Evolutionary conservation across 129 eudicot genomes (phyloP), one percentile per base, ranked within the genome.

Genomic region (Flaveria linearis): DNA sequence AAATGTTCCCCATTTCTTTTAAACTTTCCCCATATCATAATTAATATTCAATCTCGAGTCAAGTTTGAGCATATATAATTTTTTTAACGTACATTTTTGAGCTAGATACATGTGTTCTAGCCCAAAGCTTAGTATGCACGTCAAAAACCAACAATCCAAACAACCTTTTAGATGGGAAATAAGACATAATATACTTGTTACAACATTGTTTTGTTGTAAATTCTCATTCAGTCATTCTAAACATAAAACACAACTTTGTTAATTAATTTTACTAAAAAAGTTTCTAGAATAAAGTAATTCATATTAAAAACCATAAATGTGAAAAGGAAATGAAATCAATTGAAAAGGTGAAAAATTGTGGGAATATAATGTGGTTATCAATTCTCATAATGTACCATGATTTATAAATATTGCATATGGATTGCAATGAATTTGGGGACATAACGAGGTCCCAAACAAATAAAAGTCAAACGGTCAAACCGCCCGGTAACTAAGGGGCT

Each of bases 391-490:
- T 79, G 67, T 69, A 61, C 28, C 71, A 78, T 77, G 43, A 77
- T n/a, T n/a, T 11, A 53, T 17, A 53, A 53, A 69, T 77, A 70
- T 78, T n/a, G 33, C 66, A 63, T 79, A 71, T 61, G 72, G 64
- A 43, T 78, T 43, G 71, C 66, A 70, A 78, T 47, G 64, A 66
- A 61, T 71, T 61, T 62, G 77, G 72, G 53, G 67, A 79, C 78
- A 62, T 30, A 65, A 42, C 17, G 53, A 71, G 49, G 49, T 22
- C 13, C 43, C 36, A 64, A 72, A 51, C 49, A 51, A 64, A 72
- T 80, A 16, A 11, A 79, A 52, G 78, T 79, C 83, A 79, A 72
- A 62, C 12, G 73, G 78, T 79, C 73, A 79, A 79, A 79, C 78
- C 73, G 57, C 36, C 49, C 23, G 43, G 56, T 71, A 17, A 39